Evolutionary conservation across 768 basidiomycete genomes (phyloP), one percentile per base, ranked within the genome.

Genomic region (Serendipita sp.): DNA sequence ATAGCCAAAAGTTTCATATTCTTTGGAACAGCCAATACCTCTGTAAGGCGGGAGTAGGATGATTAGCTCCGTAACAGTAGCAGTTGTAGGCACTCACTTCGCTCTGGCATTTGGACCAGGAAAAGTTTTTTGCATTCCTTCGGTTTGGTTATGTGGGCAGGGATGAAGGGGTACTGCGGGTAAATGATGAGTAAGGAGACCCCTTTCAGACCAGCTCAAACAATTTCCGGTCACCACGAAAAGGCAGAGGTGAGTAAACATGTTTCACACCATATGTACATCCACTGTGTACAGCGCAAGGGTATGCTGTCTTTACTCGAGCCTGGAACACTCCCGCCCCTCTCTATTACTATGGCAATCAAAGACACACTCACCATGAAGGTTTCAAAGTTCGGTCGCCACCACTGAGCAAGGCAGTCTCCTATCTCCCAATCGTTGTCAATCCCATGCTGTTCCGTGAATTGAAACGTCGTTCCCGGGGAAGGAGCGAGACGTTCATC

Each of bases 1-100:
- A 97, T 91, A 16, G 94, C 95, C 46, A 95, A 84, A 5, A 99
- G 83, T 73, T 98, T 98, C 95, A 98, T 97, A 74, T 99, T 99
- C 76, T 90, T 91, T 0, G 96, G 96, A 2, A 99, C 94, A 0
- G 93, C 91, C 7, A 99, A 84, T 15, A 95, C 89, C 74, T 96
- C 95, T 97, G 74, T 23, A 65, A 34, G 64, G 63, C 51, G 13
- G 48, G 36, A 23, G 35, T 23, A 38, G 44, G 8, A 51, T 51
- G 48, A n/a, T 18, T 18, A 51, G 41, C 13, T 41, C 18, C 62
- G 23, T 35, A 44, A 41, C n/a, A 18, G 47, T 15, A 65, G 16
- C 56, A 5, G 8, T 23, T 5, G 5, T 1, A 8, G 7, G 15
- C 8, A 82, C 89, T 71, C 66, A 95, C 95, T 95, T 67, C 84